Evolutionary conservation across 2,329 filamentous ascomycete species (phyloP).

Genomic region (Sporothrix sp.): DNA sequence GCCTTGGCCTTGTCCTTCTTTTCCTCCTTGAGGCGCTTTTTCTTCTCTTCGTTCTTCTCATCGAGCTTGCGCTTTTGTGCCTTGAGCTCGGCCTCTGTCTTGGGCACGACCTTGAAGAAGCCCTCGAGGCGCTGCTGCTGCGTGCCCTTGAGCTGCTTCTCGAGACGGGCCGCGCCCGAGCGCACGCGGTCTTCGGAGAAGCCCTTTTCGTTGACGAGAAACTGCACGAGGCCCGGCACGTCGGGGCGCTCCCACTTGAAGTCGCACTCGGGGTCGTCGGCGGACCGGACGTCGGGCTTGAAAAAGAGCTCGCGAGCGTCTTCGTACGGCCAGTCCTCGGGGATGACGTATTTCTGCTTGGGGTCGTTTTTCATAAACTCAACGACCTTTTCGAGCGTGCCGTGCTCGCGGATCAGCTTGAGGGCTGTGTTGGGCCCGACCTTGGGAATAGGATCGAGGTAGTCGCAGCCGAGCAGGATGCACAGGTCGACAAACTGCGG

Average conservation of each 20-base stretch:
- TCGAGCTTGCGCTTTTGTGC: conserved; percentile 87
- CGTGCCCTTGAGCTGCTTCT: conserved; percentile 83
- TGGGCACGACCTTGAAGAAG: conserved; percentile 90
- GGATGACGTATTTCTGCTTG: conserved; percentile 72
- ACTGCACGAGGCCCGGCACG: conserved; percentile 79
- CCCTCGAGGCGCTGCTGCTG: conserved; percentile 90
- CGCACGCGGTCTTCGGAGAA: conserved; percentile 94
- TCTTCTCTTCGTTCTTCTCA: conserved; percentile 81
- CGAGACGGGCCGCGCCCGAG: conserved; percentile 62
- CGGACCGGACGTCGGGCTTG: conserved; percentile 74
- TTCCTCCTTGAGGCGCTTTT: conserved; percentile 89
- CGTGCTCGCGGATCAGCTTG: conserved; percentile 88
- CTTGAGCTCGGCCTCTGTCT: conserved; percentile 77
- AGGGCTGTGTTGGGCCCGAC: conserved; percentile 85
- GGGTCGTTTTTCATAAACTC: conserved; percentile 66
- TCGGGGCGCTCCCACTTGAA: conserved; percentile 98
- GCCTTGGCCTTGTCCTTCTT: conserved; percentile 91
- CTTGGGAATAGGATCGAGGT: conserved; percentile 92
- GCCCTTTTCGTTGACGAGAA: conserved; percentile 85
- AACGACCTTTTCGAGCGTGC: conserved; percentile 76
- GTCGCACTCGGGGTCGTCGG: conserved; percentile 79
- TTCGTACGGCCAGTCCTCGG: conserved; percentile 93
- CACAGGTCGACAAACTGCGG: conserved; percentile 91
- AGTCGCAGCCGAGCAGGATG: conserved; percentile 95
- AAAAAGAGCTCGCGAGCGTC: conserved; percentile 90